Conservation (phyloP, 352 stramenopile genomes). For the Globisporangium ultimum region DNA sequence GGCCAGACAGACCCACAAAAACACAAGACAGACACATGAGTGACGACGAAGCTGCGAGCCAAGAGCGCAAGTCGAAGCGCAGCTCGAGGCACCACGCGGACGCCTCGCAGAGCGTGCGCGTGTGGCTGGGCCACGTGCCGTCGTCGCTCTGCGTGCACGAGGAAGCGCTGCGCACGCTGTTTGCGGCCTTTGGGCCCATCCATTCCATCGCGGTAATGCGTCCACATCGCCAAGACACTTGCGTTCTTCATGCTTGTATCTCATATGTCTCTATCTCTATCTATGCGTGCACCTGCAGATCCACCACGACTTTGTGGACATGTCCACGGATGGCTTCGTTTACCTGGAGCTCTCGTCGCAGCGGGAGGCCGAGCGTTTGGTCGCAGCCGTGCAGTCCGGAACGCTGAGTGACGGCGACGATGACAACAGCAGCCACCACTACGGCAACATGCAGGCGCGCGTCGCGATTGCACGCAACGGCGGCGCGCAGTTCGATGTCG, state of each 20-base stretch:
- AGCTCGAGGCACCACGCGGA: not conserved
- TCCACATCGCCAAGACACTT: not conserved
- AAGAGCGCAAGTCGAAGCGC: not conserved
- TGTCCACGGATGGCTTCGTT: slow-evolving; percentile 58
- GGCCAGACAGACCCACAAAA: not conserved
- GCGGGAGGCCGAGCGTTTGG: slow-evolving; percentile 28
- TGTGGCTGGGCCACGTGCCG: slow-evolving; percentile 58
- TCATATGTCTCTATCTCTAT: not conserved
- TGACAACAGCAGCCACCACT: slow-evolving; percentile 10
- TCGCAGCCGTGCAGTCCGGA: slow-evolving; percentile 30
- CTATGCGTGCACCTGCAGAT: slow-evolving; percentile 23
- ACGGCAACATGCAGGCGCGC: slow-evolving; percentile 37
- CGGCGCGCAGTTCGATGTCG: slow-evolving; percentile 14
- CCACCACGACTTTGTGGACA: slow-evolving; percentile 66
- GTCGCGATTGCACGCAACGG: slow-evolving; percentile 45
- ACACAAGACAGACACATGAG: not conserved
- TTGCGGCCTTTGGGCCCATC: slow-evolving; percentile 45
- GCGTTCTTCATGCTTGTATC: not conserved
- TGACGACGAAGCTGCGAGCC: not conserved
- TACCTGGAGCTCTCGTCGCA: slow-evolving; percentile 51
- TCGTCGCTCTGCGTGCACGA: slow-evolving; percentile 58
- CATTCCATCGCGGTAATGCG: slow-evolving; percentile 36
- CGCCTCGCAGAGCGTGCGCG: slow-evolving; percentile 5
- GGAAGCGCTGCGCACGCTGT: slow-evolving; percentile 38
- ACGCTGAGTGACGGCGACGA: slow-evolving; percentile 16